Conservation (phyloP, 805 yeast genomes). For the Komagataella ulmi region DNA sequence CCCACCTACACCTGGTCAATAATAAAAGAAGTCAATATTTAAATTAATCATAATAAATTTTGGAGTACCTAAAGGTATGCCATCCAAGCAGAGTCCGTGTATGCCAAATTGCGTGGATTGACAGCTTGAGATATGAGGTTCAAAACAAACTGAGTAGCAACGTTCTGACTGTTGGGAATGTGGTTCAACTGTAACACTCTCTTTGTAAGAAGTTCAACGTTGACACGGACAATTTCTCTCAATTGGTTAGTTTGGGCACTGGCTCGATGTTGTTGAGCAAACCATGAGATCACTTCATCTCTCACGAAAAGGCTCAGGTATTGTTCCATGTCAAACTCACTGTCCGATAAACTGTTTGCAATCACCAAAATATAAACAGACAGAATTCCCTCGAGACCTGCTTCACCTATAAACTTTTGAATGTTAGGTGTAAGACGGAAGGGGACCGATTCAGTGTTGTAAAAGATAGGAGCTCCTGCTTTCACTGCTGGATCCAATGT, state of each 20-base stretch:
- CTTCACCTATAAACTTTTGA: constrained; percentile 86
- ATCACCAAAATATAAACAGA: constrained; percentile 75
- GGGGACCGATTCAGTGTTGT: constrained; percentile 87
- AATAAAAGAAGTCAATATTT: neutral
- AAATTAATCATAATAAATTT: neutral
- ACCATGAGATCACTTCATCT: constrained; percentile 94
- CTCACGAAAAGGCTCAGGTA: constrained; percentile 88
- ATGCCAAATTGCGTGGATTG: constrained; percentile 85
- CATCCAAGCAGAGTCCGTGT: constrained; percentile 90
- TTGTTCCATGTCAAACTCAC: constrained; percentile 85
- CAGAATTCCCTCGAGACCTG: constrained; percentile 85
- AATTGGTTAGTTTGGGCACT: constrained; percentile 74
- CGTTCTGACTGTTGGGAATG: constrained; percentile 44
- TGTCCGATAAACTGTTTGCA: constrained; percentile 81
- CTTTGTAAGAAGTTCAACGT: constrained; percentile 75
- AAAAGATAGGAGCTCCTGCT: constrained; percentile 70
- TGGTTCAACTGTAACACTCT: constrained; percentile 63
- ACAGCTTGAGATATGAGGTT: constrained; percentile 92
- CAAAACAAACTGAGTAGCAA: constrained; percentile 79
- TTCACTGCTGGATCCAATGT: constrained; percentile 33
- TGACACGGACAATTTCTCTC: constrained; percentile 75
- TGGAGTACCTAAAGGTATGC: constrained; percentile 54
- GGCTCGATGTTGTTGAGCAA: constrained; percentile 73
- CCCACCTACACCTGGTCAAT: neutral
- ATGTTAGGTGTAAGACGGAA: constrained; percentile 94